Conservation (phyloP, 129 eudicot genomes). For the Logfia minima region DNA sequence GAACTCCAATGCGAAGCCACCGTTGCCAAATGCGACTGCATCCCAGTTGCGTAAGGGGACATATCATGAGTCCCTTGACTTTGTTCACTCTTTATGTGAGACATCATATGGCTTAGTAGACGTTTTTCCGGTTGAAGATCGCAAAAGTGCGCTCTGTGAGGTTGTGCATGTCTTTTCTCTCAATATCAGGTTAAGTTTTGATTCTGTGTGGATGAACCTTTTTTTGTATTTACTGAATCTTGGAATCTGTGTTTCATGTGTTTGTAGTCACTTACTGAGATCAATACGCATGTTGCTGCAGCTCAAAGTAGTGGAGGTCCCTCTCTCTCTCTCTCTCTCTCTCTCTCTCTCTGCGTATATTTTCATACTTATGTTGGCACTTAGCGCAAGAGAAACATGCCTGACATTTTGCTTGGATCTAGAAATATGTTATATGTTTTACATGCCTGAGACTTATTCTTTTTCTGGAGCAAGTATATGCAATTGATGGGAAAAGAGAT, state of each 20-base stretch:
- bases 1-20: conserved; percentile 72
- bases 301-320: conserved; percentile 94
- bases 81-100: conserved; percentile 87
- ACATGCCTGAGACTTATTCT: neutral
- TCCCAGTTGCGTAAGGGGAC: conserved; percentile 96
- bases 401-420: neutral
- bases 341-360: neutral
- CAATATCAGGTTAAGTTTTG: conserved; percentile 14
- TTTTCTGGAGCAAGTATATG: neutral
- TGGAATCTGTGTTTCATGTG: conserved; percentile 37
- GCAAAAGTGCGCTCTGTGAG: conserved; percentile 97
- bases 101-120: conserved; percentile 97
- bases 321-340: conserved; percentile 35
- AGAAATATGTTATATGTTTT: neutral
- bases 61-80: conserved; percentile 88
- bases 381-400: neutral
- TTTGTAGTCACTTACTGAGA: conserved; percentile 89
- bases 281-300: conserved; percentile 71
- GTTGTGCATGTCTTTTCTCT: conserved; percentile 39
- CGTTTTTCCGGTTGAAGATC: conserved; percentile 96
- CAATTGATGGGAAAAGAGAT: neutral
- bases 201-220: neutral
- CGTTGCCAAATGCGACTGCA: conserved; percentile 67
- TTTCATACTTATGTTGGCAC: neutral
- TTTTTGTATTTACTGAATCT: conserved; percentile 28